These are phyloP conservation scores for Aaosphaeria pasadenensis DNA, from an alignment of 2,329 filamentous ascomycete genomes.

Conservation along the genomic window DNA sequence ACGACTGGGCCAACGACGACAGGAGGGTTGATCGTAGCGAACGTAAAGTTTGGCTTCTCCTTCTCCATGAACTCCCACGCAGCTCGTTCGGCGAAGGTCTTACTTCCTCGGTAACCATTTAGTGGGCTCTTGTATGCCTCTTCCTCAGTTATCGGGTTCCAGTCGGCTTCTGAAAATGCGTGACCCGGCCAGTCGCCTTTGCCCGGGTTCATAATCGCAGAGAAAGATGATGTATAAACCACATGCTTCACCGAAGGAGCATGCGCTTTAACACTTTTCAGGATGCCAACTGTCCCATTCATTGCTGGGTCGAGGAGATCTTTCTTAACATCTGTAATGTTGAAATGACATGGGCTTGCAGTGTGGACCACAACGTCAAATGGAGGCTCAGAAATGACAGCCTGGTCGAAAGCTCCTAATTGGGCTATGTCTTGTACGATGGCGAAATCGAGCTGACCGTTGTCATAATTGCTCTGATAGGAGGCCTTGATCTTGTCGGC, in stretches of 20 bases:
- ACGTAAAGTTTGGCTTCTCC: conserved; percentile 50
- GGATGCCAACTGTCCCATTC: conserved; percentile 61
- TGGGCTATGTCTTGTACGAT: conserved; percentile 72
- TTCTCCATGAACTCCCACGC: conserved; percentile 54
- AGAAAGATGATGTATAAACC: conserved; percentile 67
- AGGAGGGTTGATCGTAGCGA: conserved; percentile 50
- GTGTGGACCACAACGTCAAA: conserved; percentile 64
- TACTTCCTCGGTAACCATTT: conserved; percentile 53
- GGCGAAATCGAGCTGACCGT: conserved; percentile 59
- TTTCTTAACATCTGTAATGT: conserved; percentile 69
- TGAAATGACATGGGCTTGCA: conserved; percentile 64
- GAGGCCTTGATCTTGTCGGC: conserved; percentile 58
- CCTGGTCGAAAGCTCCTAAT: conserved; percentile 64
- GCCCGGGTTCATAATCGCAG: conserved; percentile 58
- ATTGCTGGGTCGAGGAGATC: conserved; percentile 59
- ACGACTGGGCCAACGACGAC: conserved; percentile 51
- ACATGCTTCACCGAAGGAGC: conserved; percentile 70
- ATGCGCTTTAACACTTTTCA: conserved; percentile 59
- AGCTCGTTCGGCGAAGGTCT: conserved; percentile 60
- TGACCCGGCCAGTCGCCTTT: conserved; percentile 51
- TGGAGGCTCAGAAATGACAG: conserved; percentile 58
- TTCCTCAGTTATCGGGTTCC: conserved; percentile 56
- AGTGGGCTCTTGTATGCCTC: conserved; percentile 45
- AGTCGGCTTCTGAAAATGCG: conserved; percentile 54
- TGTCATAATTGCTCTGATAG: conserved; percentile 47